Evolutionary conservation across 352 stramenopile genomes (phyloP).

Genomic region (Globisporangium irregulare): DNA sequence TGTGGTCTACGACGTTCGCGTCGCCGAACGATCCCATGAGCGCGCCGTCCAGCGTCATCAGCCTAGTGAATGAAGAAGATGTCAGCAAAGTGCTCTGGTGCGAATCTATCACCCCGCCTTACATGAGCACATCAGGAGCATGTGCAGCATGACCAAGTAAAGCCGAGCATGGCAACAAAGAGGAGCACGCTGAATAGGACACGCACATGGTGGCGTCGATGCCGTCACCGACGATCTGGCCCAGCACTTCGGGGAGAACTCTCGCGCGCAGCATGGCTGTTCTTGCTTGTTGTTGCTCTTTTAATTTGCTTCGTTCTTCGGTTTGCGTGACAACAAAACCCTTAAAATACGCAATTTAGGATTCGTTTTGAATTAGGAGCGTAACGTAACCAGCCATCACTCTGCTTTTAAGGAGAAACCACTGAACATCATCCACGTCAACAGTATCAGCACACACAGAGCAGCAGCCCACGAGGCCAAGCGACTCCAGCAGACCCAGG

Average conservation of each 20-base stretch:
- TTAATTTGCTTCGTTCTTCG: too few relatives aligned
- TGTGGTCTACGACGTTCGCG: slow-evolving; percentile 62
- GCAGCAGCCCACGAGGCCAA: too few relatives aligned
- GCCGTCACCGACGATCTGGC: slow-evolving; percentile 74
- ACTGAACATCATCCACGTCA: too few relatives aligned
- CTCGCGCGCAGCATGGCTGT: slow-evolving; percentile 69
- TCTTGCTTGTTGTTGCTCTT: too few relatives aligned
- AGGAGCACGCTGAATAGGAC: background rate
- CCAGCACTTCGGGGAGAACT: slow-evolving; percentile 73
- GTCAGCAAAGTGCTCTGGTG: background rate
- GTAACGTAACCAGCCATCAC: too few relatives aligned
- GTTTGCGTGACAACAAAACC: too few relatives aligned
- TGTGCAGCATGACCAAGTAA: background rate
- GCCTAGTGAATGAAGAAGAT: slow-evolving; percentile 27
- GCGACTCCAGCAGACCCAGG: too few relatives aligned
- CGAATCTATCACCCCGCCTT: background rate
- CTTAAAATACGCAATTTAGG: too few relatives aligned
- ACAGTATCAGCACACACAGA: too few relatives aligned
- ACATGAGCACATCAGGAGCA: background rate
- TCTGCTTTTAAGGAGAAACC: too few relatives aligned
- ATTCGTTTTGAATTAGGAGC: too few relatives aligned
- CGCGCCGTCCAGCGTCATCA: slow-evolving; percentile 84
- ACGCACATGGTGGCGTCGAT: slow-evolving; percentile 72
- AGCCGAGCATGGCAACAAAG: background rate
- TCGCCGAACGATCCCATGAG: slow-evolving; percentile 73